Conservation (phyloP, 805 yeast species). For the Myxozyma neotropica region DNA sequence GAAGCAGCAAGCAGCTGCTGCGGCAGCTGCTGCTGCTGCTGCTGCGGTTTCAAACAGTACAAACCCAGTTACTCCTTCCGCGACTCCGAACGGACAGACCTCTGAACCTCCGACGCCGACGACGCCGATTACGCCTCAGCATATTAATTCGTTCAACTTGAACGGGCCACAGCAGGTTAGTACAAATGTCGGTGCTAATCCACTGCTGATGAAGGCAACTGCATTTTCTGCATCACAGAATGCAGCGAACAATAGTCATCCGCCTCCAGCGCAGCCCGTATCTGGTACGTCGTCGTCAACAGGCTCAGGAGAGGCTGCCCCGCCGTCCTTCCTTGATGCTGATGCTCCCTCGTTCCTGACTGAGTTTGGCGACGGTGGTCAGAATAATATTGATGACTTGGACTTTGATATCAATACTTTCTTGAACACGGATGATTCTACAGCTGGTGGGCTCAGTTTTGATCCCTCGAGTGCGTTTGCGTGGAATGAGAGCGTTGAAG, state of each 20-base stretch:
- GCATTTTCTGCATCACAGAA: conserved; percentile 27
- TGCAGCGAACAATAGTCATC: conserved; percentile 4
- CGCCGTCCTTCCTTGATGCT: conserved; percentile 25
- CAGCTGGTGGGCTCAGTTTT: conserved; percentile 29
- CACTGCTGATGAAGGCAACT: conserved; percentile 25
- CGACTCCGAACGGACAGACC: conserved; percentile 28
- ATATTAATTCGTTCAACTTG: conserved; percentile 24
- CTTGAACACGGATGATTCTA: conserved; percentile 31
- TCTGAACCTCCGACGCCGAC: conserved; percentile 37
- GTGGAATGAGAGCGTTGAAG: conserved; percentile 36
- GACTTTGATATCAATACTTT: conserved; percentile 35
- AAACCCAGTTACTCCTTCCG: conserved; percentile 31
- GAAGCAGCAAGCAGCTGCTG: conserved; percentile 24
- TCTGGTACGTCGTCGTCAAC: conserved; percentile 8
- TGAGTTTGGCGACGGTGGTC: conserved; percentile 26
- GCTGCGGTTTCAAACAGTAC: conserved; percentile 14
- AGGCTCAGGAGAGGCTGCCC: neutral
- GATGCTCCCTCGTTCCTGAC: conserved; percentile 29
- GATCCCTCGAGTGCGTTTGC: conserved; percentile 30
- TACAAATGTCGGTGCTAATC: conserved; percentile 7
- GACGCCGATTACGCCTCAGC: conserved; percentile 36
- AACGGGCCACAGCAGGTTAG: neutral
- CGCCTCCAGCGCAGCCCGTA: too few species aligned
- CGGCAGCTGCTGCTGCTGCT: conserved; percentile 27
- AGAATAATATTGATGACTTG: conserved; percentile 26